Evolutionary conservation across 208 protist species (phyloP), one percentile per base, ranked within the genome.

Genomic region (Leptomonas pyrrhocoris): DNA sequence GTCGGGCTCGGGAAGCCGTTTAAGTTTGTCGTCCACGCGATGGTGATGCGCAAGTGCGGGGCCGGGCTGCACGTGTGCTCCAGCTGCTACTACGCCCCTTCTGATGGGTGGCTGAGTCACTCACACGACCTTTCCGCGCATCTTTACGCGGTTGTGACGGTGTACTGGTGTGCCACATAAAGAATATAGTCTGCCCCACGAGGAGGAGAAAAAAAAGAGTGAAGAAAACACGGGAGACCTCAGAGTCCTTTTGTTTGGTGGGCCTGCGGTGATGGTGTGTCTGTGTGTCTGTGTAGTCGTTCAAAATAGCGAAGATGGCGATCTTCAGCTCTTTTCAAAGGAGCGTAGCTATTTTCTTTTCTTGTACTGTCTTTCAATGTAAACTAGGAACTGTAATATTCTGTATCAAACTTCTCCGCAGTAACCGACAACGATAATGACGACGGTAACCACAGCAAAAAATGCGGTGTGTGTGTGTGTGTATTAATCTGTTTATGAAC

Each of bases 131-230:
- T 96, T n/a, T 93, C 86, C 6, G 80, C 83, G 6, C 87, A 93
- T 54, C 72, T 94, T 19, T 96, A 96, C 75, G 82, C 81, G 9
- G 85, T 93, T 18, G 88, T 94, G 23, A 93, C 84, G 30, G 88
- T 96, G 34, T 96, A 92, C 74, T 96, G 91, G 91, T 87, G 88
- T 66, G 77, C 81, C 7, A 86, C 94, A 50, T 96, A 83, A 79
- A 25, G 18, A 9, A 62, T 23, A 23, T 12, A 16, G 5, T 36
- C 25, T 23, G 43, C 21, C 34, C 21, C 42, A 40, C 57, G 34
- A 59, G 18, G 38, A 6, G 13, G 38, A 13, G 55, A 48, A 61
- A 40, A 31, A 27, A 54, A 45, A 54, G 46, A 54, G 46, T 27
- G 59, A 13, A 54, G 25, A 6, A 42, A 13, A 6, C 9, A 13